A percentile compares a stretch with the other conserved stretches of the same genome.
These are phyloP conservation scores for Ochetophila trinervis DNA, from an alignment of 306 rosid species.

Conservation along the genomic window DNA sequence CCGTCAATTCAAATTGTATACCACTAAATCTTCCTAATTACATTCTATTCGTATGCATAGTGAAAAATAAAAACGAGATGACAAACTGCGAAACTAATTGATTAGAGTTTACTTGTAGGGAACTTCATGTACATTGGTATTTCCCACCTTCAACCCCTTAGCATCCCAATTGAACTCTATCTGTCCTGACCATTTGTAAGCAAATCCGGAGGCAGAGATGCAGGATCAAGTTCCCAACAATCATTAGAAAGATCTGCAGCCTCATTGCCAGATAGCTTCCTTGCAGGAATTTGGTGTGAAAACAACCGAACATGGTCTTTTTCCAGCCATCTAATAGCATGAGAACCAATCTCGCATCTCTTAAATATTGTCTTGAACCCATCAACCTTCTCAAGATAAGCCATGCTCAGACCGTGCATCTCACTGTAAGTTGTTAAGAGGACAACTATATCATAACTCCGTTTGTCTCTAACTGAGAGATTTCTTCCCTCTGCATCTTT, in stretches of 20 bases:
- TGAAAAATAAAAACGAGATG: too few relatives aligned
- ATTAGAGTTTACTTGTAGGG: too few relatives aligned
- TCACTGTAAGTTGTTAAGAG: conserved; percentile 69
- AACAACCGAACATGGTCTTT: conserved; percentile 47
- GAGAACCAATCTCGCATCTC: conserved; percentile 68
- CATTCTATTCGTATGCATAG: too few relatives aligned
- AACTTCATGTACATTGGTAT: too few relatives aligned
- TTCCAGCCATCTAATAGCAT: conserved; percentile 61
- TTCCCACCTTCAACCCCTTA: too few relatives aligned
- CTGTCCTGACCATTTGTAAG: conserved; percentile 18
- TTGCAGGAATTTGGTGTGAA: conserved; percentile 89
- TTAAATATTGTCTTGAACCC: conserved; percentile 76
- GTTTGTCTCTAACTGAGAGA: conserved; percentile 29
- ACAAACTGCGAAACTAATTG: too few relatives aligned
- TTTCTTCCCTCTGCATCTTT: conserved; percentile 39
- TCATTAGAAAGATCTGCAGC: conserved; percentile 52
- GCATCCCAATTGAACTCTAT: conserved; percentile 15
- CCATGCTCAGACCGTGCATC: conserved; percentile 74
- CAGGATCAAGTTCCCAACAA: conserved; percentile 98
- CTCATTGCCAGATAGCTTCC: conserved; percentile 58
- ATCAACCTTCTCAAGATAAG: conserved; percentile 83
- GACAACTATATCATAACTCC: conserved; percentile 60
- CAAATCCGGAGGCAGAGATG: conserved; percentile 80
- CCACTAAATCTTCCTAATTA: too few relatives aligned
- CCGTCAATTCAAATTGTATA: too few relatives aligned